Percentiles rank a stretch among this genome's conserved stretches.
phyloP scores from a whole-genome alignment of 768 basidiomycete genomes.

The Serendipita sp. region DNA sequence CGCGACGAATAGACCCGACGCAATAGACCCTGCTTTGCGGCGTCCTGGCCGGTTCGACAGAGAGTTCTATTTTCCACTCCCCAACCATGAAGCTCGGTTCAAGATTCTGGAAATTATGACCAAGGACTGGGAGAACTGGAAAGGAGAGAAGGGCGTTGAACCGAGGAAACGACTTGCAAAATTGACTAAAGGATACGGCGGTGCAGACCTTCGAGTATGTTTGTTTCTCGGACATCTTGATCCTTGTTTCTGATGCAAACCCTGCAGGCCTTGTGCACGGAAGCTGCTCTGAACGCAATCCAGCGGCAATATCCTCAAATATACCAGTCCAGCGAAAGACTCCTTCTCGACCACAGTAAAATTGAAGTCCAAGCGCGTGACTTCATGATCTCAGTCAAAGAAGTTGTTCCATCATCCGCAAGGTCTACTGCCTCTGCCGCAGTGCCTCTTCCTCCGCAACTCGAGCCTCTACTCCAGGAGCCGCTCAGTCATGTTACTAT shows the following conservation, averaged over 20 bases:
- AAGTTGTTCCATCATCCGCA: slow-evolving; percentile 87
- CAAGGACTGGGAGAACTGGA: slow-evolving; percentile 74
- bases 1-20: slow-evolving; percentile 92
- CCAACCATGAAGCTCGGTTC: slow-evolving; percentile 66
- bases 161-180: slow-evolving; percentile 55
- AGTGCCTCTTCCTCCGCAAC: slow-evolving; percentile 66
- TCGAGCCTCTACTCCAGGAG: slow-evolving; percentile 57
- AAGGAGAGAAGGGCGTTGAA: slow-evolving; percentile 31
- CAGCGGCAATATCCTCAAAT: slow-evolving; percentile 95
- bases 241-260: neutral
- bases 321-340: slow-evolving; percentile 76
- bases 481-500: slow-evolving; percentile 55
- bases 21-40: slow-evolving; percentile 89
- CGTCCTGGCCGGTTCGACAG: slow-evolving; percentile 92
- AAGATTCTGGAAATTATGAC: slow-evolving; percentile 87
- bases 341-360: slow-evolving; percentile 69
- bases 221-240: slow-evolving; percentile 5
- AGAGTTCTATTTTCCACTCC: slow-evolving; percentile 94
- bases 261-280: slow-evolving; percentile 79
- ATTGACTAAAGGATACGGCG: slow-evolving; percentile 93
- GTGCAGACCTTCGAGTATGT: slow-evolving; percentile 85
- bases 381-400: slow-evolving; percentile 98
- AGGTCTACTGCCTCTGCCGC: slow-evolving; percentile 79
- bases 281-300: slow-evolving; percentile 90
- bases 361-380: slow-evolving; percentile 76